phyloP scores from a whole-genome alignment of 176 grass and related monocot genomes.

The Eleusine indica region DNA sequence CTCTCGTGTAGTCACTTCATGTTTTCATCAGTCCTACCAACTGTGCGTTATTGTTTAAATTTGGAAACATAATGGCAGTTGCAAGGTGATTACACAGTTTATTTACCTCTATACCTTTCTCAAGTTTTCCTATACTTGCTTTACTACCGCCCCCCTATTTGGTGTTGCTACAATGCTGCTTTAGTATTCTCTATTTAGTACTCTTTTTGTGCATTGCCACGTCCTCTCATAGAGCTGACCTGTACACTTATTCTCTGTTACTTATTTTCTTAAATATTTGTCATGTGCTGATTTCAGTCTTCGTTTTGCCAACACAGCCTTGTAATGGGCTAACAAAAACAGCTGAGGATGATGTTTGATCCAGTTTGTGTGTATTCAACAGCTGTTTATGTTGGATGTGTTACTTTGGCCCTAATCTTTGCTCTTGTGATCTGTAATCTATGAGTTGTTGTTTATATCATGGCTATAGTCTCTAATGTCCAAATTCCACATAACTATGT shows the following conservation, averaged over 20 bases:
- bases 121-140: not conserved
- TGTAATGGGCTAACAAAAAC: slow-evolving; percentile 75
- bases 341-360: slow-evolving; percentile 92
- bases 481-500: not conserved
- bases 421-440: slow-evolving; percentile 77
- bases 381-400: slow-evolving; percentile 77
- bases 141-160: not conserved
- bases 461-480: slow-evolving; percentile 19
- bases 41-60: slow-evolving; percentile 80
- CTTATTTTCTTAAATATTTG: slow-evolving; percentile 17
- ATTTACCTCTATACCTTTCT: slow-evolving; percentile 12
- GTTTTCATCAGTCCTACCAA: slow-evolving; percentile 80
- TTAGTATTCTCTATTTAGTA: not conserved
- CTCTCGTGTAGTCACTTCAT: slow-evolving; percentile 64
- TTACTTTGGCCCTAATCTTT: slow-evolving; percentile 74
- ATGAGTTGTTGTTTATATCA: not conserved
- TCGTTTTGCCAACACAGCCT: slow-evolving; percentile 80
- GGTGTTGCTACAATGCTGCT: not conserved
- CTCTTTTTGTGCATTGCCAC: not conserved
- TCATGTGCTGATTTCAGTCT: slow-evolving; percentile 48
- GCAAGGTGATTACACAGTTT: slow-evolving; percentile 62
- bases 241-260: not conserved
- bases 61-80: slow-evolving; percentile 89
- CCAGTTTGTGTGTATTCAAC: slow-evolving; percentile 72
- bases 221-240: not conserved